Evolutionary conservation across 768 basidiomycete species (phyloP).

Genomic region (Lactifluus hygrophoroides): DNA sequence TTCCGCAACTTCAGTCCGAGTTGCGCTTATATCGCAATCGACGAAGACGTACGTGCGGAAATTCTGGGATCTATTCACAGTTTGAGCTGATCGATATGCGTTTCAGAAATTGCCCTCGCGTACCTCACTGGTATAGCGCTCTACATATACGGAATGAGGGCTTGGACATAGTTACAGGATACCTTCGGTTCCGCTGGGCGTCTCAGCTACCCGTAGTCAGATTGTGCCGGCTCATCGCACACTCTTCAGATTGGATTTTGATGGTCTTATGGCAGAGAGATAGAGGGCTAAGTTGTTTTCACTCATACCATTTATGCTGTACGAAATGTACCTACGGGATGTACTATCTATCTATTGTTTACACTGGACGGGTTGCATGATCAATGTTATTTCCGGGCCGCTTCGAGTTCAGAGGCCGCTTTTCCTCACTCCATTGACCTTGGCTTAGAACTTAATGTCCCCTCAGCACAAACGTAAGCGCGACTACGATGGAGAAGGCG

Average conservation of each 20-base stretch:
- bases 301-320: not conserved
- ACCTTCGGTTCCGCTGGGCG: conserved; percentile 32
- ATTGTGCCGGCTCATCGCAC: too few relatives aligned
- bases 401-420: too few relatives aligned
- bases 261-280: not conserved
- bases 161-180: conserved; percentile 38
- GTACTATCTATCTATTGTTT: too few relatives aligned
- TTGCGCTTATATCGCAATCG: conserved; percentile 41
- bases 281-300: not conserved
- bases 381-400: conserved; percentile 5
- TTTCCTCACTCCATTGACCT: too few relatives aligned
- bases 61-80: not conserved
- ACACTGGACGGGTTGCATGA: too few relatives aligned
- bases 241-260: not conserved
- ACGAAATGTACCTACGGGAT: not conserved
- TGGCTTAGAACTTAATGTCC: conserved; percentile 12
- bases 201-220: not conserved
- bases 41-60: conserved; percentile 47
- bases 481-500: conserved; percentile 28
- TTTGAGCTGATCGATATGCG: conserved; percentile 7
- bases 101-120: conserved; percentile 42
- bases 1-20: conserved; percentile 62
- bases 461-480: conserved; percentile 45
- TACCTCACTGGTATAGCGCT: conserved; percentile 54
- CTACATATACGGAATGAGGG: conserved; percentile 45